Evolutionary conservation across 2,329 filamentous ascomycete species (phyloP).

Genomic region (Gaeumannomyces sp.): DNA sequence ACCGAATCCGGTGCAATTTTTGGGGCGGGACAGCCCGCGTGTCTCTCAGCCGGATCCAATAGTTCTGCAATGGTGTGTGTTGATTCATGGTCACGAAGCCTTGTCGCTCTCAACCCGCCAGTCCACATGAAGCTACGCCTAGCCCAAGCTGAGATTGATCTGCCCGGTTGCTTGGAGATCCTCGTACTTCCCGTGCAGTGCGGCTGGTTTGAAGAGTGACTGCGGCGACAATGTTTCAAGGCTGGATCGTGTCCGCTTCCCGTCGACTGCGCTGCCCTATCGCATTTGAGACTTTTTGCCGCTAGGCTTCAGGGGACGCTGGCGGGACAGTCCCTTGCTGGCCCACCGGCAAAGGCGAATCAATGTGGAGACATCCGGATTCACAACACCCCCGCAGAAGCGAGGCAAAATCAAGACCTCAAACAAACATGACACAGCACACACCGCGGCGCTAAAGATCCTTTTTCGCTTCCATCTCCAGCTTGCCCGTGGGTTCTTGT

Average conservation of each 20-base stretch:
- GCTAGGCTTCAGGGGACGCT: background rate
- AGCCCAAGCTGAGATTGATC: no score
- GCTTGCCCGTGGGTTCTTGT: background rate
- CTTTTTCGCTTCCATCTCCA: background rate
- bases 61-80: no score
- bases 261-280: background rate
- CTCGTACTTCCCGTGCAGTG: background rate
- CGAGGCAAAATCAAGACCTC: conserved; percentile 13
- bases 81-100: no score
- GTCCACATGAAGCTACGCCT: no score
- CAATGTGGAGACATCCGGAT: background rate
- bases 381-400: background rate
- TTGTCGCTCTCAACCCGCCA: no score
- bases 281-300: background rate
- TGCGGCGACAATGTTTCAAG: background rate
- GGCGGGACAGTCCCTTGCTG: background rate
- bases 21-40: no score
- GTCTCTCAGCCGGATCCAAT: no score
- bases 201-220: background rate
- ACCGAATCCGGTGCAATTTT: no score
- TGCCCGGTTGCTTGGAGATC: background rate
- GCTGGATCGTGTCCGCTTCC: background rate
- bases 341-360: background rate
- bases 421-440: conserved; percentile 22
- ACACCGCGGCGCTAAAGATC: background rate